Evolutionary conservation across 2,329 filamentous ascomycete genomes (phyloP).

Genomic region (Botrytis hyacinthi): DNA sequence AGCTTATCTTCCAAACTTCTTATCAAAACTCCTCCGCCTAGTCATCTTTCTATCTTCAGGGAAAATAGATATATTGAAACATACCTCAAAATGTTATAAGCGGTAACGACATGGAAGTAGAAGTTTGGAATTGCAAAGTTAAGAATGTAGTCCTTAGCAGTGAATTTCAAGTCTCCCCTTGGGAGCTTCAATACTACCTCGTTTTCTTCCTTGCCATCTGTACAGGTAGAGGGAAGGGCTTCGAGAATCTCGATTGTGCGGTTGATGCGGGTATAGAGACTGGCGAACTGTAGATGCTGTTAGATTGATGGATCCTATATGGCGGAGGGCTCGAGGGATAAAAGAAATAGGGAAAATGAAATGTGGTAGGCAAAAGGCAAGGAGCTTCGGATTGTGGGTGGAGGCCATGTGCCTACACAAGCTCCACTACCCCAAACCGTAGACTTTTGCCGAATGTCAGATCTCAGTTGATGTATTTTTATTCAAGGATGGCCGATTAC

Average conservation of each 20-base stretch:
- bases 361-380: no score
- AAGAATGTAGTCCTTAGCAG: slow-evolving; percentile 46
- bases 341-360: neutral
- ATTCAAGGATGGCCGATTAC: slow-evolving; percentile 40
- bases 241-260: slow-evolving; percentile 49
- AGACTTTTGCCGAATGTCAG: neutral
- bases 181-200: slow-evolving; percentile 42
- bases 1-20: neutral
- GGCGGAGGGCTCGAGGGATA: neutral
- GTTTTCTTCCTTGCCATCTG: slow-evolving; percentile 45
- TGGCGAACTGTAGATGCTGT: slow-evolving; percentile 41
- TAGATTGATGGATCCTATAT: neutral
- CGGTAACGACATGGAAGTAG: slow-evolving; percentile 60
- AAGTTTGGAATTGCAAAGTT: slow-evolving; percentile 57
- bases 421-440: neutral
- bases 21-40: neutral
- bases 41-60: neutral
- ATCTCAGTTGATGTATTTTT: neutral
- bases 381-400: neutral
- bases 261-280: slow-evolving; percentile 48
- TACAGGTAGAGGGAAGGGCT: slow-evolving; percentile 42
- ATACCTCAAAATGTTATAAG: slow-evolving; percentile 60
- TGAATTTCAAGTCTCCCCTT: slow-evolving; percentile 42
- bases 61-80: neutral
- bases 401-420: neutral